Conservation (phyloP, 2,329 filamentous ascomycete genomes). For the Pyrenophora graminea region DNA sequence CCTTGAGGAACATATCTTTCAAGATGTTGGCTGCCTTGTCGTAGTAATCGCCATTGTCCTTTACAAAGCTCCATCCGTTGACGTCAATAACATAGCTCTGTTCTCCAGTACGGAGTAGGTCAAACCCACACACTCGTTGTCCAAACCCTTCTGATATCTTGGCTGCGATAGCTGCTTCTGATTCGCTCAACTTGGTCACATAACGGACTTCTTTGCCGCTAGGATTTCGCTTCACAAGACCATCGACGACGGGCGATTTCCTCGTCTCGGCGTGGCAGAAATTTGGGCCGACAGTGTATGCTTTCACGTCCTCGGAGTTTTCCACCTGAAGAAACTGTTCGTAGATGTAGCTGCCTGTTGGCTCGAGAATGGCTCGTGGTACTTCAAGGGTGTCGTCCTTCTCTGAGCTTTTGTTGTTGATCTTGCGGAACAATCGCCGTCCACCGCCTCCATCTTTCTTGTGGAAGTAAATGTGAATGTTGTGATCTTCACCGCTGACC, state of each 20-base stretch:
- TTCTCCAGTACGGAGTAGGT: conserved; percentile 82
- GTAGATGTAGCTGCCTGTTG: conserved; percentile 85
- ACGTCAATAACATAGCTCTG: conserved; percentile 98
- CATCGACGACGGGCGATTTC: conserved; percentile 96
- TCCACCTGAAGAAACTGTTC: conserved; percentile 97
- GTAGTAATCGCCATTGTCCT: conserved; percentile 98
- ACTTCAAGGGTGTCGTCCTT: conserved; percentile 76
- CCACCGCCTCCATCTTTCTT: conserved; percentile 85
- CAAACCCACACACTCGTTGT: conserved; percentile 93
- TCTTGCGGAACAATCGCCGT: conserved; percentile 89
- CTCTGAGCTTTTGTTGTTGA: conserved; percentile 98
- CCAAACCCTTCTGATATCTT: conserved; percentile 92
- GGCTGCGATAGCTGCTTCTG: conserved; percentile 83
- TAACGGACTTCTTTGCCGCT: conserved; percentile 97
- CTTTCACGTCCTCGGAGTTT: conserved; percentile 97
- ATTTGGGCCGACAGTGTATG: conserved; percentile 89
- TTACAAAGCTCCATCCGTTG: conserved; percentile 99
- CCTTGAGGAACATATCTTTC: conserved; percentile 82
- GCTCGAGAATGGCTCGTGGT: conserved; percentile 81
- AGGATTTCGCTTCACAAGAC: conserved; percentile 91
- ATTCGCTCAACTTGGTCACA: conserved; percentile 78
- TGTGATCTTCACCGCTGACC: conserved; percentile 97
- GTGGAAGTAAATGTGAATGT: conserved; percentile 97
- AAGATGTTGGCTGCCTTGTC: conserved; percentile 86
- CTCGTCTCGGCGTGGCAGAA: conserved; percentile 97